These are phyloP conservation scores for Xylaria intraflava DNA, from an alignment of 495 filamentous ascomycete genomes.

Conservation along the genomic window DNA sequence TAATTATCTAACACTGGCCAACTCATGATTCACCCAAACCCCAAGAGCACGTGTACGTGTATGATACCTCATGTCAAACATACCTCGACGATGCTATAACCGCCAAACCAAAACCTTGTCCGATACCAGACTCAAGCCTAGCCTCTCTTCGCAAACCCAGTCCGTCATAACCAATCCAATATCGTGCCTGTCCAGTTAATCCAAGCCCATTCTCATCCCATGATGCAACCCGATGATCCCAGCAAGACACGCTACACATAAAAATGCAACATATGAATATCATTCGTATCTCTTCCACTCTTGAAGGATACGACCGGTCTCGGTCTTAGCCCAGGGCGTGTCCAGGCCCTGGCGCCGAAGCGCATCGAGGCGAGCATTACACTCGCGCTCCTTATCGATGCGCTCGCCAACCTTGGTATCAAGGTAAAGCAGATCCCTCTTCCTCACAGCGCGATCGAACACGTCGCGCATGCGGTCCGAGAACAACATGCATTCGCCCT, in stretches of 20 bases:
- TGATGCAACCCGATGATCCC: background rate
- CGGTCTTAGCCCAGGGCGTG: slow-evolving; percentile 42
- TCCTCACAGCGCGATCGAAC: slow-evolving; percentile 52
- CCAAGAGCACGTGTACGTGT: background rate
- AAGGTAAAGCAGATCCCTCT: slow-evolving; percentile 51
- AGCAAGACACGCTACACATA: too few relatives aligned
- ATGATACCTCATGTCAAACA: background rate
- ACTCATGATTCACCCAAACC: too few relatives aligned
- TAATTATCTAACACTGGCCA: too few relatives aligned
- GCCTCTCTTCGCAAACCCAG: background rate
- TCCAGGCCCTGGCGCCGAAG: slow-evolving; percentile 36
- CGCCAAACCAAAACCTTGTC: background rate
- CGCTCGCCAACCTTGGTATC: slow-evolving; percentile 45
- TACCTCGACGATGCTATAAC: background rate
- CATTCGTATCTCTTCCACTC: slow-evolving; percentile 54
- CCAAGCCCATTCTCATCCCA: background rate
- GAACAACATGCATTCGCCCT: slow-evolving; percentile 65
- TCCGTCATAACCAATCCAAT: background rate
- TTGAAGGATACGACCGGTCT: slow-evolving; percentile 40
- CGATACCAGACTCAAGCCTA: background rate
- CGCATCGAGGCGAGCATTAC: slow-evolving; percentile 23
- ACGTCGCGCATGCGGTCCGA: slow-evolving; percentile 65
- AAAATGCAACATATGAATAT: background rate
- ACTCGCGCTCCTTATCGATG: slow-evolving; percentile 28
- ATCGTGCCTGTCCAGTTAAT: background rate